phyloP scores from a whole-genome alignment of 2,329 filamentous ascomycete genomes.

The Stemphylium vesicarium region DNA sequence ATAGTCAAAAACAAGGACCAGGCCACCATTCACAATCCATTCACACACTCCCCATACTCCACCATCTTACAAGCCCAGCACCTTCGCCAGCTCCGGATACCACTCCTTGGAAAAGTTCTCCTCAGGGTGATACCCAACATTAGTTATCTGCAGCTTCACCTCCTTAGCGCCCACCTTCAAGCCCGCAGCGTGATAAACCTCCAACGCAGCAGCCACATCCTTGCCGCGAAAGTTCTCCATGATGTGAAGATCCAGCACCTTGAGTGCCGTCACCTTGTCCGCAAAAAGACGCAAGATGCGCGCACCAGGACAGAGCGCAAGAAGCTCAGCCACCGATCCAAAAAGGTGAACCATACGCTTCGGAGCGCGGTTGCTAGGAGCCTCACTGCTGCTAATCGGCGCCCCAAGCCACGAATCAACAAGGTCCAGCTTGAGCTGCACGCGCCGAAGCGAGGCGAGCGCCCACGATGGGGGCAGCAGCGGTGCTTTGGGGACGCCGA shows the following conservation, averaged over 20 bases:
- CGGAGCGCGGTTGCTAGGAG: neutral
- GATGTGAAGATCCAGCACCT: constrained; percentile 15
- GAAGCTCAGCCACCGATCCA: constrained; percentile 8
- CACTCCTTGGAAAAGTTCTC: neutral
- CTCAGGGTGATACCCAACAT: neutral
- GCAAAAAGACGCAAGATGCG: constrained; percentile 17
- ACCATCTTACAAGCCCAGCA: neutral
- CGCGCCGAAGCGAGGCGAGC: constrained; percentile 4
- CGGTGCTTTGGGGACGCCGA: neutral
- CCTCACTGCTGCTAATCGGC: neutral
- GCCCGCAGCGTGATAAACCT: constrained; percentile 3
- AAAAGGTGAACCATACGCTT: neutral
- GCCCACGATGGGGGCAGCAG: constrained; percentile 1
- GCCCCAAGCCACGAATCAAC: constrained; percentile 10
- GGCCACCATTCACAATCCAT: neutral
- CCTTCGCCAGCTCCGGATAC: neutral
- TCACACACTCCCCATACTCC: neutral
- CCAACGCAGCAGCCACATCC: neutral
- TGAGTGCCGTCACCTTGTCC: constrained; percentile 1
- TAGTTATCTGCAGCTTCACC: constrained; percentile 7
- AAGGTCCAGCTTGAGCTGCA: constrained; percentile 12
- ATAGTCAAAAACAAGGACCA: neutral
- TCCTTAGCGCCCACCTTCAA: constrained; percentile 15
- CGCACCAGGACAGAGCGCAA: constrained; percentile 15
- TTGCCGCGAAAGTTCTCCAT: constrained; percentile 1